A percentile compares a stretch with the other conserved stretches of the same genome.
These are phyloP conservation scores for Suillus cothurnatus DNA, from an alignment of 768 basidiomycete genomes.

Conservation along the genomic window DNA sequence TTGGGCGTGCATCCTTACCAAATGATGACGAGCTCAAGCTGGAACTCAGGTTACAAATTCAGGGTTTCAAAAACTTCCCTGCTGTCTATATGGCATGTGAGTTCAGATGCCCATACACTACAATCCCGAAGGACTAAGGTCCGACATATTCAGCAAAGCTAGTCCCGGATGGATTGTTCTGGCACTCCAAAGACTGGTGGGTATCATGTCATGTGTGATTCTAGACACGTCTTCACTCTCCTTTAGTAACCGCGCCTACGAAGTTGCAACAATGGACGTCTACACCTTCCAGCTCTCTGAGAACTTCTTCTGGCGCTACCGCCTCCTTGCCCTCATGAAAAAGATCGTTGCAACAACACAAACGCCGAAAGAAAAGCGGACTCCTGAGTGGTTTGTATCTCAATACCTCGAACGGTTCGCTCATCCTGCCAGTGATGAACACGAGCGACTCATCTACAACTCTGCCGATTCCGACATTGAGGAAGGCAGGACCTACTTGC, in stretches of 20 bases:
- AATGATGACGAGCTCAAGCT: slow-evolving; percentile 17
- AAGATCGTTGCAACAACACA: slow-evolving; percentile 40
- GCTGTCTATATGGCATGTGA: slow-evolving; percentile 45
- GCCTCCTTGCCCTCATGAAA: slow-evolving; percentile 47
- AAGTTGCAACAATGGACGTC: slow-evolving; percentile 48
- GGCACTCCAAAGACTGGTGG: slow-evolving; percentile 34
- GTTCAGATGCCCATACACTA: slow-evolving; percentile 8
- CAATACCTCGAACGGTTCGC: slow-evolving; percentile 40
- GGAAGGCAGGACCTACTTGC: slow-evolving; percentile 31
- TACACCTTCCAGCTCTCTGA: slow-evolving; percentile 43
- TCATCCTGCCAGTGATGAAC: slow-evolving; percentile 26
- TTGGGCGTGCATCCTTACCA: slow-evolving; percentile 7
- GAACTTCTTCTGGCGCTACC: slow-evolving; percentile 55
- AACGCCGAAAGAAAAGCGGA: slow-evolving; percentile 40
- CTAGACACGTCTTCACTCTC: slow-evolving; percentile 9
- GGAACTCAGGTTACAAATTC: slow-evolving; percentile 43
- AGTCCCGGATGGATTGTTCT: slow-evolving; percentile 34
- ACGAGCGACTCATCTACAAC: slow-evolving; percentile 39
- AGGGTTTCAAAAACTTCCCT: slow-evolving; percentile 41
- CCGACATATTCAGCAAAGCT: slow-evolving; percentile 22
- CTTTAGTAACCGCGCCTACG: slow-evolving; percentile 44
- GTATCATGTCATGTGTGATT: slow-evolving; percentile 7
- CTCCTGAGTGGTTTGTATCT: slow-evolving; percentile 52
- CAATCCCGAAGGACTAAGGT: not conserved
- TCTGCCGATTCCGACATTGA: slow-evolving; percentile 29